Percentiles rank a stretch among this genome's conserved stretches.
phyloP scores from a whole-genome alignment of 441 rosid species.

The Euphorbia corollata region DNA sequence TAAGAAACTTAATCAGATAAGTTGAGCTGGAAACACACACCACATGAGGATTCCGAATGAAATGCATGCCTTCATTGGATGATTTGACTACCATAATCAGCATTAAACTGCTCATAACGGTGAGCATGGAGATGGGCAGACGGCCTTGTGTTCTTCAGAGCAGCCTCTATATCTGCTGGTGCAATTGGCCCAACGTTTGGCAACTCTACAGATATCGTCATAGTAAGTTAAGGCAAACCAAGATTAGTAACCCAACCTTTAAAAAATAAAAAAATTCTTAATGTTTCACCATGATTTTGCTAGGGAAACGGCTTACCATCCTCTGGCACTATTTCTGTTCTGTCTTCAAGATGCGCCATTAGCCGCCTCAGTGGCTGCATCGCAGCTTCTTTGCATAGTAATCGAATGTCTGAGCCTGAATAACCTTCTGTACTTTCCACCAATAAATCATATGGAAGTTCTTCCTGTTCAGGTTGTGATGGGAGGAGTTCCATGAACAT shows the following conservation, averaged over 20 bases:
- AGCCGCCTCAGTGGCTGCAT: conserved; percentile 93
- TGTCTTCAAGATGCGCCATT: conserved; percentile 54
- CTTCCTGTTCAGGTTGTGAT: conserved; percentile 30
- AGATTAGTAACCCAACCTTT: not conserved
- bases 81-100: conserved; percentile 83
- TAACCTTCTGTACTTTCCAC: conserved; percentile 69
- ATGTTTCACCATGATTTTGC: not conserved
- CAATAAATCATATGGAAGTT: conserved; percentile 64
- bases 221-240: not conserved
- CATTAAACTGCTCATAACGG: conserved; percentile 71
- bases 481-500: conserved; percentile 82
- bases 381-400: conserved; percentile 86
- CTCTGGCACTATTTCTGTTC: conserved; percentile 51
- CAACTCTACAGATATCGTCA: conserved; percentile 40
- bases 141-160: conserved; percentile 76
- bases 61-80: conserved; percentile 34
- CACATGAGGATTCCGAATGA: no score
- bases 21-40: no score
- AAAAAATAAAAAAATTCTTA: no score
- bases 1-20: no score
- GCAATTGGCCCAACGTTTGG: conserved; percentile 64
- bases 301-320: conserved; percentile 43
- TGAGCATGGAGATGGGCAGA: conserved; percentile 82
- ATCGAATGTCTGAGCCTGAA: conserved; percentile 85
- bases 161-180: conserved; percentile 52